Evolutionary conservation across 1,284 basidiomycete genomes (phyloP), one percentile per base, ranked within the genome.

Genomic region (Tilletia horrida): DNA sequence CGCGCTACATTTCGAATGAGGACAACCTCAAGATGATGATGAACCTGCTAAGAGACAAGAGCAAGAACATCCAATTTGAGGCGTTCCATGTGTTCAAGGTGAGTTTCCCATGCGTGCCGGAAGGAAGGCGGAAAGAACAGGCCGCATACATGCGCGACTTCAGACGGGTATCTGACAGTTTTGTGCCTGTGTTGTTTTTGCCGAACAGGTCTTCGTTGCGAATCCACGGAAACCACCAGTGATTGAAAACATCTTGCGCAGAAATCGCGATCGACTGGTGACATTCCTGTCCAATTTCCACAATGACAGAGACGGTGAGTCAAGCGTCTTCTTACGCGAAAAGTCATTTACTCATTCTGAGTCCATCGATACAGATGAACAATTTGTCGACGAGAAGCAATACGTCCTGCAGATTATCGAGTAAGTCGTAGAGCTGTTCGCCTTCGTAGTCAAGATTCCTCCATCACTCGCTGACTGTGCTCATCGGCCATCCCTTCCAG

Each of bases 21-120:
- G 90, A 90, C 45, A 99, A 98, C 81, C 86, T 99, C 70, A 97
- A 97, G 88, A 91, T 95, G 88, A 97, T 98, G 92, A 99, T 99
- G 95, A 98, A 98, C 83, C 87, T 98, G 64, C 85, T 99, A 63
- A 87, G 93, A 70, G 93, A 97, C 81, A 93, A 93, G 86, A 95
- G 92, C 86, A 92, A 93, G 85, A 97, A 99, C 83, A 98, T 99
- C 65, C 95, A 99, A 83, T 98, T 97, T 71, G 95, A 99, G 83
- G 95, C 95, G 1, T 99, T 99, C 84, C 96, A 98, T 78, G 96
- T 99, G 42, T 99, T 99, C 88, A 99, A 98, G 88, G 95, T 94
- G 67, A 63, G 84, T 76, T 23, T 9, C 31, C 21, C 42, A 3
- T 62, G 50, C 2, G 0, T 43, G 1, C 27, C 18, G 11, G 14